Percentiles rank a stretch among this genome's conserved stretches.
These are phyloP conservation scores for Yarrowia porcina DNA, from an alignment of 805 yeast species.

Conservation along the genomic window DNA sequence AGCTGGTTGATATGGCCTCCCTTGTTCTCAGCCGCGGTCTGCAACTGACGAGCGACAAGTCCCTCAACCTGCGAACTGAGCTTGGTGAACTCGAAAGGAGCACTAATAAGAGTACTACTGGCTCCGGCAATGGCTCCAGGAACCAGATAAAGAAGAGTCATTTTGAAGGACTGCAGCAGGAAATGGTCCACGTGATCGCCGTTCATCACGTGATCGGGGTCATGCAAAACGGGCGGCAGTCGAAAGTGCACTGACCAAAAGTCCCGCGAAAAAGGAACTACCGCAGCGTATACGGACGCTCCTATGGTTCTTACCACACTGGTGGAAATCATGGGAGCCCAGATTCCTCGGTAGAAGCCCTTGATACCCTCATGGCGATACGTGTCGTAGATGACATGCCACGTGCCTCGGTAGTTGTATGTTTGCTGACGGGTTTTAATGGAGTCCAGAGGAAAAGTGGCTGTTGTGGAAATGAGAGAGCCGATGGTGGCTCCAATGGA, in stretches of 20 bases:
- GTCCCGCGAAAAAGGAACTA: constrained; percentile 43
- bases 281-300: constrained; percentile 58
- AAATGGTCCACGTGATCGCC: constrained; percentile 22
- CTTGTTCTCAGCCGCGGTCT: constrained; percentile 37
- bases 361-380: constrained; percentile 57
- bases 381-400: constrained; percentile 57
- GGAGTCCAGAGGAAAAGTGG: constrained; percentile 87
- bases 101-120: constrained; percentile 49
- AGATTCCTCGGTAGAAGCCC: constrained; percentile 74
- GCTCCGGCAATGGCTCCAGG: constrained; percentile 71
- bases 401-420: constrained; percentile 55
- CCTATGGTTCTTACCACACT: constrained; percentile 59
- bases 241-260: constrained; percentile 28
- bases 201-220: constrained; percentile 5
- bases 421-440: constrained; percentile 85
- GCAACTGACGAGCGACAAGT: constrained; percentile 40
- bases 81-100: constrained; percentile 85
- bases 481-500: constrained; percentile 62
- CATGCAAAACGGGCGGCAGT: constrained; percentile 25
- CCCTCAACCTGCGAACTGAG: constrained; percentile 68
- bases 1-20: constrained; percentile 35
- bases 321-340: constrained; percentile 68
- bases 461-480: constrained; percentile 58
- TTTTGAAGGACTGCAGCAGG: constrained; percentile 22
- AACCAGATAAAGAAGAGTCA: constrained; percentile 33